Conservation (phyloP, 2,329 filamentous ascomycete species). For the Fusarium stilboides region DNA sequence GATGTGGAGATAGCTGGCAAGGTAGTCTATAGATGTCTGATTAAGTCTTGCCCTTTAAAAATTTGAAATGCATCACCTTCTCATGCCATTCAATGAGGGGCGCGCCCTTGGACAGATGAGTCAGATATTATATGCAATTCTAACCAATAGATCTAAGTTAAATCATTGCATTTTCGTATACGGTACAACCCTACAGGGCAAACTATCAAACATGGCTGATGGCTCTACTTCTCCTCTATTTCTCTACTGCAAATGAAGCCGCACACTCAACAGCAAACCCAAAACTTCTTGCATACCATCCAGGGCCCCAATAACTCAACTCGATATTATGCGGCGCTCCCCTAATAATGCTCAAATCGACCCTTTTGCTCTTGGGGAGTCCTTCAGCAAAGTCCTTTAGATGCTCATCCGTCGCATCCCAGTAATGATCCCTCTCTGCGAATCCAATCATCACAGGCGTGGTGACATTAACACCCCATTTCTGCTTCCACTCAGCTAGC, state of each 20-base stretch:
- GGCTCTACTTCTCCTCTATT: not conserved
- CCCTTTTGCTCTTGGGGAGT: conserved; percentile 29
- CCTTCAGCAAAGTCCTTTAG: conserved; percentile 23
- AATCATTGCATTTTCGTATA: no score
- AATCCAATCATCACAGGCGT: conserved; percentile 39
- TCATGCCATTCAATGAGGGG: not conserved
- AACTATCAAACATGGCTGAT: no score
- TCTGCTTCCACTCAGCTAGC: conserved; percentile 38
- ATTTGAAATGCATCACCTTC: not conserved
- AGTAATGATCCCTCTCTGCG: conserved; percentile 34
- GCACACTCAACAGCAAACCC: conserved; percentile 44
- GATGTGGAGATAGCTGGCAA: not conserved
- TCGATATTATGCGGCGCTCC: conserved; percentile 43
- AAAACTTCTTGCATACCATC: conserved; percentile 43
- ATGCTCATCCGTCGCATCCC: conserved; percentile 41
- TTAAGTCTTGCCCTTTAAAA: not conserved
- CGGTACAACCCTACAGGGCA: no score
- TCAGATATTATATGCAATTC: not conserved
- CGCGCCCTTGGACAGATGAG: not conserved
- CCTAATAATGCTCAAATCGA: conserved; percentile 39
- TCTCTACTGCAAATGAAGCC: conserved; percentile 11
- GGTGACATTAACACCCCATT: conserved; percentile 35
- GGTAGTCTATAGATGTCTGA: not conserved
- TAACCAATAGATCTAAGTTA: no score
- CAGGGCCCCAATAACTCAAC: conserved; percentile 40